Evolutionary conservation across 768 basidiomycete genomes (phyloP), one percentile per base, ranked within the genome.

Genomic region (Suillus plorans): DNA sequence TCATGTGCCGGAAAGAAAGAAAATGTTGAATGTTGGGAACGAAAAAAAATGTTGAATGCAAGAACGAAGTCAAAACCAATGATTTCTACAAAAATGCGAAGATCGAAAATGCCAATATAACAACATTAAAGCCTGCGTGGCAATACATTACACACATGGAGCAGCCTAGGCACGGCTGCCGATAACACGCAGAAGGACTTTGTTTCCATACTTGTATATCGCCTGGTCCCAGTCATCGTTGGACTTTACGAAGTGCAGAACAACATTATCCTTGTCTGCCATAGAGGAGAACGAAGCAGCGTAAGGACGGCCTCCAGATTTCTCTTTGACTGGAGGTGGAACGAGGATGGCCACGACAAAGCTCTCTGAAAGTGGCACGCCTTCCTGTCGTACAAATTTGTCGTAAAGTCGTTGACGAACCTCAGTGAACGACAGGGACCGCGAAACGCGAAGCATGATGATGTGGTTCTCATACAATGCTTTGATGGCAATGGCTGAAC

Each of bases 381-480:
- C 82, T 72, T 87, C 88, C 69, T 87, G 84, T 28, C 81, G 79
- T n/a, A 83, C 80, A 70, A 92, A 88, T 69, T 91, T 91, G 62
- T 88, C 84, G 66, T 84, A 83, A 31, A 93, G 77, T 57, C 84
- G 82, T 60, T 77, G 77, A 64, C 87, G 87, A 18, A 92, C 69
- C 53, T 86, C 85, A 20, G 74, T 69, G 63, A 87, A 82, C n/a
- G 81, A 52, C 64, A 80, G 78, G 49, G 79, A 76, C 66, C 80
- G 80, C 14, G 84, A 74, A 9, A 83, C 75, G 52, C 88, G 86
- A 60, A 92, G 80, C 65, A 89, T 76, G 69, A 92, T 81, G 66
- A 89, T 88, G 34, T 82, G 78, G 66, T 86, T 82, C 68, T 85
- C 82, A 67, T 85, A 84, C 52, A 82, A 82, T 5, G 86, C 91